A percentile compares a stretch with the other conserved stretches of the same genome.
Conservation (phyloP, 176 grass and related monocot genomes). For the Guadua angustifolia region DNA sequence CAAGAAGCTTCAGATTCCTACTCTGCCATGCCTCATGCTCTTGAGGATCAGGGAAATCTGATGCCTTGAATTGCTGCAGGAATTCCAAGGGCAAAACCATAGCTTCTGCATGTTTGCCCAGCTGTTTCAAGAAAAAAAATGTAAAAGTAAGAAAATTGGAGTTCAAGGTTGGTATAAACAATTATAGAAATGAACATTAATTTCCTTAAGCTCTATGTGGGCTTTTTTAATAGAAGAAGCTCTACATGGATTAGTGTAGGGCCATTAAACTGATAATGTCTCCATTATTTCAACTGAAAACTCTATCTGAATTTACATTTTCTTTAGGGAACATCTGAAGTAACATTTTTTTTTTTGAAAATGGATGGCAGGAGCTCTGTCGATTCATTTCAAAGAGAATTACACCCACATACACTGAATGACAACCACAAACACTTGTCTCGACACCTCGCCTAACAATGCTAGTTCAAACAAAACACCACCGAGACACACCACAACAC, state of each 20-base stretch:
- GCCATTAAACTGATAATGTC: slow-evolving; percentile 21
- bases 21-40: slow-evolving; percentile 77
- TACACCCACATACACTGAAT: too few relatives aligned
- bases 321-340: not conserved
- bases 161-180: slow-evolving; percentile 1
- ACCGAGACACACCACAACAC: not conserved
- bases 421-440: too few relatives aligned
- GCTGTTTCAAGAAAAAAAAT: slow-evolving; percentile 49
- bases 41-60: slow-evolving; percentile 80
- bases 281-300: slow-evolving; percentile 23
- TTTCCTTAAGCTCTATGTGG: not conserved
- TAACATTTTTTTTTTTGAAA: too few relatives aligned
- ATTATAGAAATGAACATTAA: slow-evolving; percentile 2
- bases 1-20: slow-evolving; percentile 89
- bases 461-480: not conserved
- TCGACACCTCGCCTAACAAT: not conserved
- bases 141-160: slow-evolving; percentile 18
- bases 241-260: not conserved
- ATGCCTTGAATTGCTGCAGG: slow-evolving; percentile 91
- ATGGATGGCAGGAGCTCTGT: too few relatives aligned
- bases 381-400: too few relatives aligned
- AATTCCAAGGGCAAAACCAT: slow-evolving; percentile 98
- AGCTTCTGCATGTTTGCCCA: slow-evolving; percentile 72
- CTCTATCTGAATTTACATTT: not conserved
- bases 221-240: not conserved